Evolutionary conservation across 2,329 filamentous ascomycete genomes (phyloP).

Genomic region (Arthrinium puccinioides): DNA sequence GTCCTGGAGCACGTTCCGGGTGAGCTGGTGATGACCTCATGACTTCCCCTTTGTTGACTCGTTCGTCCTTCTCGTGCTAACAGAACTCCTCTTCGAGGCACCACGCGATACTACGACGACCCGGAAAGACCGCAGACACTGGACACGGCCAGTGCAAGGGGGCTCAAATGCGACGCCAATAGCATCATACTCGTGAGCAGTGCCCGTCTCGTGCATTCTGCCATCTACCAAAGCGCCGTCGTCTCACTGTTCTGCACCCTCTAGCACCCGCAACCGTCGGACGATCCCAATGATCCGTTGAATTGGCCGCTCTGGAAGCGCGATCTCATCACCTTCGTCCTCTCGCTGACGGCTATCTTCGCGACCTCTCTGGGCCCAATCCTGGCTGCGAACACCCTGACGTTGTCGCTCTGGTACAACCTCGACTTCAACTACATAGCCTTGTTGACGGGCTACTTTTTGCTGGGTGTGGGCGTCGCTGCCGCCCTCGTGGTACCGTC

Average conservation of each 20-base stretch:
- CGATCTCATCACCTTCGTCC: conserved; percentile 69
- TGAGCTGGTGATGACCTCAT: conserved; percentile 30
- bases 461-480: conserved; percentile 73
- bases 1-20: conserved; percentile 66
- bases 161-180: conserved; percentile 65
- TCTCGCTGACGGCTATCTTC: conserved; percentile 76
- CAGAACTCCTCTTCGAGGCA: conserved; percentile 32
- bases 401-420: conserved; percentile 60
- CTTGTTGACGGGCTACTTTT: conserved; percentile 78
- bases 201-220: background rate
- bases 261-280: conserved; percentile 71
- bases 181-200: conserved; percentile 67
- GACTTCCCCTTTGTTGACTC: background rate
- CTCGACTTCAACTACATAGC: conserved; percentile 68
- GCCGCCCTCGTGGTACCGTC: conserved; percentile 83
- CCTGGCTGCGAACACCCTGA: conserved; percentile 81
- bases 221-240: background rate
- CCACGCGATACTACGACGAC: conserved; percentile 58
- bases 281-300: conserved; percentile 85
- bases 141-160: conserved; percentile 27
- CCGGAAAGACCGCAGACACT: conserved; percentile 38
- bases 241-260: background rate
- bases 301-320: conserved; percentile 81
- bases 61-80: too few relatives aligned
- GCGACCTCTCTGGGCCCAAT: conserved; percentile 79